Evolutionary conservation across 768 basidiomycete species (phyloP), one percentile per base, ranked within the genome.

Genomic region (Pulveroboletus ravenelii): DNA sequence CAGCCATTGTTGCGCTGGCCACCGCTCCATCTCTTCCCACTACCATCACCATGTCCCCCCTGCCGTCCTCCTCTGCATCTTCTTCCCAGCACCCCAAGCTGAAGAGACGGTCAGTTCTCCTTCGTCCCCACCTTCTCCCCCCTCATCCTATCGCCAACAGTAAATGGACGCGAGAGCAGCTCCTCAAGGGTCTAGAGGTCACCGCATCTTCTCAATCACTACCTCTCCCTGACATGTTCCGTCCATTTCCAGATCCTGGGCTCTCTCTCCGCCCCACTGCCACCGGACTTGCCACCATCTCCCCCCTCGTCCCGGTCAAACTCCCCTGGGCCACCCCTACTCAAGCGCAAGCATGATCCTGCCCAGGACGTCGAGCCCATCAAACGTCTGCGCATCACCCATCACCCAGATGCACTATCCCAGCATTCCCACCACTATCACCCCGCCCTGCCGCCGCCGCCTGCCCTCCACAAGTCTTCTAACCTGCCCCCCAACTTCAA

Each of bases 231-330:
- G 51, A 66, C 59, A 48, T 30, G 31, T 41, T 39, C 34, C 25
- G 27, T 3, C 40, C 17, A 37, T 46, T 45, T 48, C 23, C 60
- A 78, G 77, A 72, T 74, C 63, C 59, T 74, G 54, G 70, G 74
- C 47, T 55, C 69, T 32, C 66, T 72, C 52, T 61, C 66, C 32
- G 51, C 66, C n/a, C 70, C 70, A 41, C 73, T 77, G 45, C 74
- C 77, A 50, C 69, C 73, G 54, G 67, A 72, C 47, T 60, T 77
- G 43, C 76, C 74, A 41, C 70, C 72, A 52, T 73, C 77, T 61
- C 72, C 78, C 49, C 73, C 75, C 25, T 63, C 68, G 29, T 74
- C 76, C 58, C 70, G 73, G 57, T 62, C 64, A 57, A 61, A 71
- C 63, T 76, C 77, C 55, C 74, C 72, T 39, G 61, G 65, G 17